Evolutionary conservation across 345 rosid species (phyloP), one percentile per base, ranked within the genome.

Genomic region (Excoecaria cochinchinensis): DNA sequence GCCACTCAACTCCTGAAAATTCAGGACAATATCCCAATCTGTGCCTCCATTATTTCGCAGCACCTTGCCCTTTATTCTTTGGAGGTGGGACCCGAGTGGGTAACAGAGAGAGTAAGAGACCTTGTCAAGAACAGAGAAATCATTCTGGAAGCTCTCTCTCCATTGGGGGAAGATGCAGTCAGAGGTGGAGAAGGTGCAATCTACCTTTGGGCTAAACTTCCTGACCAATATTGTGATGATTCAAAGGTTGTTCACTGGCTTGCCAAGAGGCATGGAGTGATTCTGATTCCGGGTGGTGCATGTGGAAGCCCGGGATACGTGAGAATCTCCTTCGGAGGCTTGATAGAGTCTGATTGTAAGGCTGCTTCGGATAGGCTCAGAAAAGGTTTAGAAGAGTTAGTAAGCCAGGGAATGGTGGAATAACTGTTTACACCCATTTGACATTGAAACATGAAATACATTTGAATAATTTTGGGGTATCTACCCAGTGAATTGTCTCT

Each of bases 101-200:
- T 95, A 17, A 72, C 53, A 0, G 91, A 91, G 47, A 90, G 55
- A 5, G 97, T 93, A 74, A 87, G 87, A 79, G 86, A 87, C 76
- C 97, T 93, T 3, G 90, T 87, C 56, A 90, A 84, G 90, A 95
- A 88, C 87, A 82, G 87, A 70, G 93, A 93, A 76, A 88, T 93
- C 22, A 86, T 93, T n/a, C 66, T 53, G 69, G 84, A 90, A 70
- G 97, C 98, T 8, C 92, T 95, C 53, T 85, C 89, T 25, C 98
- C 97, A 3, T 76, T 95, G 25, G 98, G 99, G 19, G 82, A 87
- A 73, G 92, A 74, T 25, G 87, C 90, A 3, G 87, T 93, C 16
- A 91, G 83, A 81, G 99, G 99, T 13, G 98, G 98, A 74, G 99
- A 95, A 83, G 98, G 99, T 3, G 96, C 93, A 19, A 89, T 95